These are phyloP conservation scores for Sugiyamaella marilandica DNA, from an alignment of 805 yeast species.

Conservation along the genomic window DNA sequence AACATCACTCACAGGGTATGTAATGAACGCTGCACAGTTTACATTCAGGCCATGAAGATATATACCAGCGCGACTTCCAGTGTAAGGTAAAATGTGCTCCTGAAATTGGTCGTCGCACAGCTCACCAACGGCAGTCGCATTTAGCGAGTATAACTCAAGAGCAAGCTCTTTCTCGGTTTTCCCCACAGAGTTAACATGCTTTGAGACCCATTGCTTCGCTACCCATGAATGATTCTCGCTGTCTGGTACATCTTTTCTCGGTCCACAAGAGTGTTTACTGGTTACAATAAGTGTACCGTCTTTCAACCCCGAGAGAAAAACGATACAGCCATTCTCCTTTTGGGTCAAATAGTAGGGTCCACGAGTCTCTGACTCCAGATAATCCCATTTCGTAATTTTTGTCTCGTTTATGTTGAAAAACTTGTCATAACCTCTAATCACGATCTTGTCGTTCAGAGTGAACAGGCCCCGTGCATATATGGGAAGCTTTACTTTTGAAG, in stretches of 20 bases:
- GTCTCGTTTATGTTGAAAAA: conserved; percentile 81
- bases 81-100: conserved; percentile 83
- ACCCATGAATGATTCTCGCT: conserved; percentile 66
- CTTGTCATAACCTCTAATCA: conserved; percentile 88
- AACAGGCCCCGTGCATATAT: conserved; percentile 81
- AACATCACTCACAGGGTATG: conserved; percentile 61
- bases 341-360: conserved; percentile 81
- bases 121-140: conserved; percentile 86
- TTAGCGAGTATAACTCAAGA: conserved; percentile 41
- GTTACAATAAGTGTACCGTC: conserved; percentile 81
- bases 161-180: conserved; percentile 52
- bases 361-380: conserved; percentile 42
- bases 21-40: conserved; percentile 58
- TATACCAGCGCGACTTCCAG: conserved; percentile 64
- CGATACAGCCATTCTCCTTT: conserved; percentile 93
- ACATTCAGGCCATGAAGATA: conserved; percentile 85
- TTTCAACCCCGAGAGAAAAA: conserved; percentile 68
- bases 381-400: conserved; percentile 44
- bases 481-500: conserved; percentile 53
- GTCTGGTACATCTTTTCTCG: conserved; percentile 41
- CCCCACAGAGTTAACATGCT: conserved; percentile 45
- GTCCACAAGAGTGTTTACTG: conserved; percentile 86
- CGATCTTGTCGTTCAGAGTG: conserved; percentile 42
- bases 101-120: conserved; percentile 89
- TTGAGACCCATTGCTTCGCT: conserved; percentile 56